A percentile compares a stretch with the other conserved stretches of the same genome.
phyloP scores from a whole-genome alignment of 1,284 basidiomycete species.

The Papiliotrema fonsecae region DNA sequence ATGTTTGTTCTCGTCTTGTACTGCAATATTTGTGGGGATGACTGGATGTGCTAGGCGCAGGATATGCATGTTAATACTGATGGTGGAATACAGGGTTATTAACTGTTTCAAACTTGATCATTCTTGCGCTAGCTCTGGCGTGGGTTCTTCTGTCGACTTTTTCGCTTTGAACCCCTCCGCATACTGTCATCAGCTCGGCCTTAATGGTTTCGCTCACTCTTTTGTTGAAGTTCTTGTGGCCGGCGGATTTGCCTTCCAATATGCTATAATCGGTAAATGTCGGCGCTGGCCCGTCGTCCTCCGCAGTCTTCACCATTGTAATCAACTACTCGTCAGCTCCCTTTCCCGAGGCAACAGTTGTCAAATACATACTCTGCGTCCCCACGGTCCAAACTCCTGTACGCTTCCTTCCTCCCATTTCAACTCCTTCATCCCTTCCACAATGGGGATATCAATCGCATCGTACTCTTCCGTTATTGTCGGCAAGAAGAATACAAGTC shows the following conservation, averaged over 20 bases:
- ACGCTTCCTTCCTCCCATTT: slow-evolving; percentile 79
- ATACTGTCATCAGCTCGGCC: background rate
- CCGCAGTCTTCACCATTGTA: slow-evolving; percentile 72
- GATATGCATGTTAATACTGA: no score
- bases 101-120: no score
- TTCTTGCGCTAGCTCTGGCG: no score
- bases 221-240: slow-evolving; percentile 2
- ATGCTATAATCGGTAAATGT: slow-evolving; percentile 35
- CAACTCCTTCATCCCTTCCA: slow-evolving; percentile 66
- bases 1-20: no score
- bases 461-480: slow-evolving; percentile 87
- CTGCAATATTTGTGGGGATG: no score
- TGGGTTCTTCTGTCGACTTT: no score
- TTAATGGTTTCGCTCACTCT: background rate
- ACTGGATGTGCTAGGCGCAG: no score
- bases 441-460: slow-evolving; percentile 69
- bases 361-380: slow-evolving; percentile 64
- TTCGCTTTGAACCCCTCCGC: slow-evolving; percentile 1
- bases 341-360: background rate
- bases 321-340: slow-evolving; percentile 60
- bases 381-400: slow-evolving; percentile 96
- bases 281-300: slow-evolving; percentile 40
- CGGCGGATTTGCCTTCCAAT: slow-evolving; percentile 6
- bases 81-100: no score
- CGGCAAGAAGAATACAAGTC: slow-evolving; percentile 92